Conservation (phyloP, 2,329 filamentous ascomycete genomes). For the Calonectria pauciramosa region DNA sequence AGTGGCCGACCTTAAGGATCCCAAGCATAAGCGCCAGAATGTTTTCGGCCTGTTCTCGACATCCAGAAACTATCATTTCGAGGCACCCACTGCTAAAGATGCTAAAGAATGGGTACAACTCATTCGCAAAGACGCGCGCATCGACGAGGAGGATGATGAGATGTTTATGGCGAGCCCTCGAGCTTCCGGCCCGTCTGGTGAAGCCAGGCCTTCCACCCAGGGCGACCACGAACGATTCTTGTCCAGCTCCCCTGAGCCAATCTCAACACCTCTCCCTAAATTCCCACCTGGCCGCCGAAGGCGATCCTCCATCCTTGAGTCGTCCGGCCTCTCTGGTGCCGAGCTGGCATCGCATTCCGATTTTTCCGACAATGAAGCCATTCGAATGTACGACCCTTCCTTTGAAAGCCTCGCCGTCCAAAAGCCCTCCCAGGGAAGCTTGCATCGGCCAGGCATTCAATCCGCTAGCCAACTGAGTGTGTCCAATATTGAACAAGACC, state of each 20-base stretch:
- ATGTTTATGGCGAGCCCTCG: conserved; percentile 80
- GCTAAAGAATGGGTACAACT: conserved; percentile 88
- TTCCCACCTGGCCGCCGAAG: conserved; percentile 58
- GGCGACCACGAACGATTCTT: conserved; percentile 58
- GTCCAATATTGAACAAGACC: conserved; percentile 69
- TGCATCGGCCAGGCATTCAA: conserved; percentile 54
- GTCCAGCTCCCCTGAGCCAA: conserved; percentile 74
- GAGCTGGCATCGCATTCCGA: conserved; percentile 87
- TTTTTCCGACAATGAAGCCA: conserved; percentile 79
- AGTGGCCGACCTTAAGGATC: conserved; percentile 88
- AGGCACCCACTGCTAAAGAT: conserved; percentile 80
- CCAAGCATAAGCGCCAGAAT: conserved; percentile 87
- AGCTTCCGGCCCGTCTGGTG: conserved; percentile 61
- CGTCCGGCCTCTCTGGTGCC: conserved; percentile 73
- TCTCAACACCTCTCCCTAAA: conserved; percentile 51
- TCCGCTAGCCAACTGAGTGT: conserved; percentile 76
- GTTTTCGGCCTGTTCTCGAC: conserved; percentile 95
- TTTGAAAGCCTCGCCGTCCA: conserved; percentile 64
- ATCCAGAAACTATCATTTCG: conserved; percentile 91
- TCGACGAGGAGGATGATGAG: conserved; percentile 91
- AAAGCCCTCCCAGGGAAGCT: conserved; percentile 39
- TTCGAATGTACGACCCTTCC: conserved; percentile 63
- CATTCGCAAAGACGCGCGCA: conserved; percentile 83
- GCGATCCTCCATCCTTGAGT: conserved; percentile 74
- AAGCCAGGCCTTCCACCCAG: conserved; percentile 40